Evolutionary conservation across 2,329 filamentous ascomycete genomes (phyloP).

Genomic region (Diplodia mutila): DNA sequence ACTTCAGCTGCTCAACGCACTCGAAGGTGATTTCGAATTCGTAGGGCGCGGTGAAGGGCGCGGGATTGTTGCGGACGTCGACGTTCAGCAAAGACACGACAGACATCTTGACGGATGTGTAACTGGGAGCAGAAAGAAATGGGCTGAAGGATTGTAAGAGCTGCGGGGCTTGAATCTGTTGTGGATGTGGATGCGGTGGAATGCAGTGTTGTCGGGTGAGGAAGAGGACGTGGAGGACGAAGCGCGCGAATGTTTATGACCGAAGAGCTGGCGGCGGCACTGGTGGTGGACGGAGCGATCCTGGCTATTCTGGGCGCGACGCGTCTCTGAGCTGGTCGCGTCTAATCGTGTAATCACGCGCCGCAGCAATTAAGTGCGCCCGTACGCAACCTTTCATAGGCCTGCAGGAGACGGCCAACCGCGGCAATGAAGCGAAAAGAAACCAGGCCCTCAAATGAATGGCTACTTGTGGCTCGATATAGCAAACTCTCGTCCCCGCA

Average conservation of each 20-base stretch:
- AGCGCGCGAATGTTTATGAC: slow-evolving; percentile 22
- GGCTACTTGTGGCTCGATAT: background rate
- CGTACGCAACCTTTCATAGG: background rate
- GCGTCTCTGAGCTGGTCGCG: slow-evolving; percentile 16
- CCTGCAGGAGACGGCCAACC: background rate
- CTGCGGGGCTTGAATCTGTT: background rate
- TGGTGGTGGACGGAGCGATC: slow-evolving; percentile 15
- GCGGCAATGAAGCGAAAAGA: background rate
- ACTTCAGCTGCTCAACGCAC: slow-evolving; percentile 90
- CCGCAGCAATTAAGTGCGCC: slow-evolving; percentile 3
- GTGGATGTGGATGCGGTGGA: background rate
- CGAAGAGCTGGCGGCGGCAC: slow-evolving; percentile 22
- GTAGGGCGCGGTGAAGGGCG: slow-evolving; percentile 89
- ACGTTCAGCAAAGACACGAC: slow-evolving; percentile 95
- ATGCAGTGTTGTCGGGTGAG: slow-evolving; percentile 12
- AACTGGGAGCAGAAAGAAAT: background rate
- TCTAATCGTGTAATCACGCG: slow-evolving; percentile 13
- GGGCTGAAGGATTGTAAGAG: background rate
- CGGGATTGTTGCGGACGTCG: slow-evolving; percentile 95
- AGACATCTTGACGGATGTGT: slow-evolving; percentile 68
- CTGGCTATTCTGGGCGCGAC: slow-evolving; percentile 18
- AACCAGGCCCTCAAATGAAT: background rate
- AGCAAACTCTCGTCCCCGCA: background rate
- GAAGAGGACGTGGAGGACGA: background rate
- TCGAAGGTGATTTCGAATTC: slow-evolving; percentile 99